phyloP scores from a whole-genome alignment of 1,139 yeast genomes.

The Geotrichum klebahnii region DNA sequence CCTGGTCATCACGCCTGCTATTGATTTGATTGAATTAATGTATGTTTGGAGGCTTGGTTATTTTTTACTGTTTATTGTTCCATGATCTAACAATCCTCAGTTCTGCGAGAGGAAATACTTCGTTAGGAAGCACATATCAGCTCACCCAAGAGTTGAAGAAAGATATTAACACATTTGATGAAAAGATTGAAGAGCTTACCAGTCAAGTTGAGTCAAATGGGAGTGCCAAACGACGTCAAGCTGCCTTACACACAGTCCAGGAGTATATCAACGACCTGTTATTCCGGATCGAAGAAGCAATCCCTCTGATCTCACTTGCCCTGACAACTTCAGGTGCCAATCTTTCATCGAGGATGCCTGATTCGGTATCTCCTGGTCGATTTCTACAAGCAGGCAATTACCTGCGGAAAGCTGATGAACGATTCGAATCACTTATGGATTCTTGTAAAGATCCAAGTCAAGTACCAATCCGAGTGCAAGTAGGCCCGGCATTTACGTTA shows the following conservation, averaged over 20 bases:
- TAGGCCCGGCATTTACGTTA: slow-evolving; percentile 62
- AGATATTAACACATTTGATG: slow-evolving; percentile 60
- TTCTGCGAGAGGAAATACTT: slow-evolving; percentile 69
- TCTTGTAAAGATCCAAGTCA: slow-evolving; percentile 1
- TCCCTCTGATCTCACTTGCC: slow-evolving; percentile 66
- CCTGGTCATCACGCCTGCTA: slow-evolving; percentile 61
- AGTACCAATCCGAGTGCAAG: slow-evolving; percentile 32
- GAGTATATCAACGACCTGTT: slow-evolving; percentile 48
- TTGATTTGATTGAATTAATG: slow-evolving; percentile 63
- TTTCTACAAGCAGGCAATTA: slow-evolving; percentile 59
- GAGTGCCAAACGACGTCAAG: slow-evolving; percentile 33
- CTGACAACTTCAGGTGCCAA: slow-evolving; percentile 69
- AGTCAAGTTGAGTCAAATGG: slow-evolving; percentile 21
- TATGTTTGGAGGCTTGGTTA: slow-evolving; percentile 14
- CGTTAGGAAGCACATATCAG: slow-evolving; percentile 53
- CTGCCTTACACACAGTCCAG: slow-evolving; percentile 50
- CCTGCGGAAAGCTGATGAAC: slow-evolving; percentile 44
- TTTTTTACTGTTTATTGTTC: slow-evolving; percentile 12
- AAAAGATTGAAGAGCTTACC: slow-evolving; percentile 39
- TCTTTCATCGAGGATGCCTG: slow-evolving; percentile 50
- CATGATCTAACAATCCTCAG: background rate
- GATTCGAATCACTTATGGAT: background rate
- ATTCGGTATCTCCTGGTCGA: slow-evolving; percentile 60
- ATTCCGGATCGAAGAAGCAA: slow-evolving; percentile 58
- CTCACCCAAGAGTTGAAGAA: slow-evolving; percentile 54